Percentiles rank a stretch among this genome's conserved stretches.
phyloP scores from a whole-genome alignment of 345 rosid genomes.

The Triadica sebifera region DNA sequence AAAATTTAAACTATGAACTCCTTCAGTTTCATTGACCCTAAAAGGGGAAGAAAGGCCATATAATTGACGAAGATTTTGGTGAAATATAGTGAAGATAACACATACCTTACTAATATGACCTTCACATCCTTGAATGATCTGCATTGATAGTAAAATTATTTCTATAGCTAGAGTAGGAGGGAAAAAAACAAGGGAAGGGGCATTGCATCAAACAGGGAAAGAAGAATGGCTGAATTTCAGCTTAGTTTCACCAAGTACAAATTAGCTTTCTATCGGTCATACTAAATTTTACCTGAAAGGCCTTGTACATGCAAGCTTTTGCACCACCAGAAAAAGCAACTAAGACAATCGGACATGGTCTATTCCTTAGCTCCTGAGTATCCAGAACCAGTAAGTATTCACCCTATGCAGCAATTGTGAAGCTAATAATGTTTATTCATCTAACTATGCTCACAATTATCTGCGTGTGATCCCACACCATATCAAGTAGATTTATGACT shows the following conservation, averaged over 20 bases:
- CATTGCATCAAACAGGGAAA: too few relatives aligned
- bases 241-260: not conserved
- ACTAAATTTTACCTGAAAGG: slow-evolving; percentile 53
- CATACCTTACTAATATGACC: slow-evolving; percentile 60
- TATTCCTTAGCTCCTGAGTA: slow-evolving; percentile 53
- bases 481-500: not conserved
- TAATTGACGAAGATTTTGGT: not conserved
- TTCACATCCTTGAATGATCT: slow-evolving; percentile 63
- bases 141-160: slow-evolving; percentile 26
- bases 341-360: slow-evolving; percentile 74
- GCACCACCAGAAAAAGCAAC: slow-evolving; percentile 82
- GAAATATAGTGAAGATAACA: slow-evolving; percentile 4
- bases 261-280: not conserved
- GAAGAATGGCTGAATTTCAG: not conserved
- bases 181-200: slow-evolving; percentile 5
- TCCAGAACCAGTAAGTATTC: slow-evolving; percentile 4
- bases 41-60: not conserved
- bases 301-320: slow-evolving; percentile 91
- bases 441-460: not conserved
- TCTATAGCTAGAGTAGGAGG: not conserved
- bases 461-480: slow-evolving; percentile 2
- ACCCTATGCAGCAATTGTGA: slow-evolving; percentile 10
- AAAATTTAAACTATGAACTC: not conserved
- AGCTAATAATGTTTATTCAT: not conserved
- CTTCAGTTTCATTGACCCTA: not conserved